Evolutionary conservation across 2,329 filamentous ascomycete genomes (phyloP).

Genomic region (Paecilomyces sp.): DNA sequence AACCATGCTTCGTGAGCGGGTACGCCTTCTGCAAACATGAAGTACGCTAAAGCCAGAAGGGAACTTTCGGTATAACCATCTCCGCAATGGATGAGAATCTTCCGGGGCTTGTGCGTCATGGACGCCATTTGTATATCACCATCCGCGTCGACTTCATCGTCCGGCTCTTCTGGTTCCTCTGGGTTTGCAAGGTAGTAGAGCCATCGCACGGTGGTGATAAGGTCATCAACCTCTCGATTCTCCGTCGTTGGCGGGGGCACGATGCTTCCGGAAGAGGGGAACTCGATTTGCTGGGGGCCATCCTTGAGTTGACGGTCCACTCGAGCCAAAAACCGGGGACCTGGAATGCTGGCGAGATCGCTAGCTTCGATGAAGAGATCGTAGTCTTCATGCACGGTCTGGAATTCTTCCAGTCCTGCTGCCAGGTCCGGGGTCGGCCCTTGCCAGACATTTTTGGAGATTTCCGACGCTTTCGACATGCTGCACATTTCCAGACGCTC

Average conservation of each 20-base stretch:
- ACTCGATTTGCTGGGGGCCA: slow-evolving; percentile 60
- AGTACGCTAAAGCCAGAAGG: slow-evolving; percentile 82
- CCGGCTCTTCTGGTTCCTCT: slow-evolving; percentile 21
- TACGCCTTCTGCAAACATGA: slow-evolving; percentile 80
- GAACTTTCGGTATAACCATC: slow-evolving; percentile 96
- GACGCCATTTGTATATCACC: slow-evolving; percentile 50
- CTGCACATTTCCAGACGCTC: slow-evolving; percentile 87
- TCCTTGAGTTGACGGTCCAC: slow-evolving; percentile 52
- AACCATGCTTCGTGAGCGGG: slow-evolving; percentile 84
- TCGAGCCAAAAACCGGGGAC: slow-evolving; percentile 57
- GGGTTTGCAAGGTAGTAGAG: slow-evolving; percentile 77
- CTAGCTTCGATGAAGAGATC: slow-evolving; percentile 85
- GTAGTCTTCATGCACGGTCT: slow-evolving; percentile 49
- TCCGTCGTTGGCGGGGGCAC: slow-evolving; percentile 72
- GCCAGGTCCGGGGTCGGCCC: slow-evolving; percentile 74
- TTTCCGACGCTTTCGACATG: slow-evolving; percentile 86
- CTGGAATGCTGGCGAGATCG: slow-evolving; percentile 71
- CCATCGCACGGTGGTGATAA: slow-evolving; percentile 84
- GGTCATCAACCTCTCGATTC: slow-evolving; percentile 72
- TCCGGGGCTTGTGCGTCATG: slow-evolving; percentile 44
- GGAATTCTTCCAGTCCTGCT: slow-evolving; percentile 32
- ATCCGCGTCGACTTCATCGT: slow-evolving; percentile 39
- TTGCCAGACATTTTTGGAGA: slow-evolving; percentile 82
- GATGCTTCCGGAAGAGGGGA: slow-evolving; percentile 91
- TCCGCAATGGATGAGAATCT: slow-evolving; percentile 82